Conservation (phyloP, 1,284 basidiomycete genomes). For the Ceraceosorus guamensis region DNA sequence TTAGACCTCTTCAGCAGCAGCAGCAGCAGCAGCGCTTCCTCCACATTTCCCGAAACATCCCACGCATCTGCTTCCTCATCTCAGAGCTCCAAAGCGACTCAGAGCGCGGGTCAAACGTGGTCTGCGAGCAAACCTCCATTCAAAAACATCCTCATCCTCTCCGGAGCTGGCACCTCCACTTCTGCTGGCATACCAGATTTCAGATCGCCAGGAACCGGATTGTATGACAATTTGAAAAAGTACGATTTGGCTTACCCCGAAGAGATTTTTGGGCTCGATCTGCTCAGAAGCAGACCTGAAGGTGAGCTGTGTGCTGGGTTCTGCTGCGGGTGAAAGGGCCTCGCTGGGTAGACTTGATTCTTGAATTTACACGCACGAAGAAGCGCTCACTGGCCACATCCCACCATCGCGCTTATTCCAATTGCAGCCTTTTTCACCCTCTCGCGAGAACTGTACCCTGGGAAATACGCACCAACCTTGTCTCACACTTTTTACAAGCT, state of each 20-base stretch:
- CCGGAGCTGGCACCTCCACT: slow-evolving; percentile 44
- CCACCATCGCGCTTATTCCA: too few relatives aligned
- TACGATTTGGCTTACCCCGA: slow-evolving; percentile 56
- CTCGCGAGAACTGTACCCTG: slow-evolving; percentile 76
- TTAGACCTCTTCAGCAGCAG: too few relatives aligned
- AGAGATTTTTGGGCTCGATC: slow-evolving; percentile 55
- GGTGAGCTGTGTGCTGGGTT: slow-evolving; percentile 1
- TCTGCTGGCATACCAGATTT: slow-evolving; percentile 53
- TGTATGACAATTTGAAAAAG: slow-evolving; percentile 55
- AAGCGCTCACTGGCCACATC: too few relatives aligned
- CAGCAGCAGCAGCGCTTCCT: too few relatives aligned
- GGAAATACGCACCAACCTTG: slow-evolving; percentile 73
- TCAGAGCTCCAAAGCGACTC: too few relatives aligned
- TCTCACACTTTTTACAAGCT: slow-evolving; percentile 85
- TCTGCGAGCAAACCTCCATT: too few relatives aligned
- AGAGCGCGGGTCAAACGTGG: too few relatives aligned
- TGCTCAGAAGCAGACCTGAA: slow-evolving; percentile 49
- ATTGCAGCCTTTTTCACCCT: slow-evolving; percentile 49
- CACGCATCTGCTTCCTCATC: too few relatives aligned
- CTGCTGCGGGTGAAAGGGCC: neutral
- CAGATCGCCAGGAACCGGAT: slow-evolving; percentile 53
- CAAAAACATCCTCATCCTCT: slow-evolving; percentile 49
- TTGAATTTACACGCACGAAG: neutral
- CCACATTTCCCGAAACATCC: too few relatives aligned
- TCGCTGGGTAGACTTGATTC: neutral